Percentiles rank a stretch among this genome's conserved stretches.
These are phyloP conservation scores for Suillus cothurnatus DNA, from an alignment of 768 basidiomycete genomes.

Conservation along the genomic window DNA sequence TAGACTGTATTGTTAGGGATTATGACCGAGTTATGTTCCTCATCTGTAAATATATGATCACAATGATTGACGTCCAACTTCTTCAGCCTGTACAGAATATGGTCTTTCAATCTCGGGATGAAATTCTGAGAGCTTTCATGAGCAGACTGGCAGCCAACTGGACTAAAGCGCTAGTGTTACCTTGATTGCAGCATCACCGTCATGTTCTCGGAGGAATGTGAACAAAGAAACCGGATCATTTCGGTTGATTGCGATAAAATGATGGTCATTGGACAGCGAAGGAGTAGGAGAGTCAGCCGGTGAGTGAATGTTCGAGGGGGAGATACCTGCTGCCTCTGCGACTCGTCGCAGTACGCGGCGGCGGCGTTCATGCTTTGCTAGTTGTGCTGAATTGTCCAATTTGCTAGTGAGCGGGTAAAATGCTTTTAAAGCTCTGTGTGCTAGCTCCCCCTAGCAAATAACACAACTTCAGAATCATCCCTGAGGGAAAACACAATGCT, in stretches of 20 bases:
- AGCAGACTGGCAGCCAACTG: too few species aligned
- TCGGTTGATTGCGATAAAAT: constrained; percentile 17
- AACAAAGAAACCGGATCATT: background rate
- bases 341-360: too few species aligned
- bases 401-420: constrained; percentile 27
- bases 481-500: too few species aligned
- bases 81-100: too few species aligned
- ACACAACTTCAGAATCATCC: background rate
- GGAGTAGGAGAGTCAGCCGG: background rate
- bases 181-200: constrained; percentile 30
- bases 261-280: constrained; percentile 7
- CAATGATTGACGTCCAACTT: too few species aligned
- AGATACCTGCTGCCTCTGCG: background rate
- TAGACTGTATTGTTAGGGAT: constrained; percentile 23
- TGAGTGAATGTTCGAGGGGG: background rate
- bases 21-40: too few species aligned
- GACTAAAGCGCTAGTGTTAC: background rate
- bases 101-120: too few species aligned
- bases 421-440: constrained; percentile 38
- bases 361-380: background rate
- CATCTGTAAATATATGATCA: too few species aligned
- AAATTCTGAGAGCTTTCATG: too few species aligned
- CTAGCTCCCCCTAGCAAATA: constrained; percentile 36
- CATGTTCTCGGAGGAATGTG: constrained; percentile 6
- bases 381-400: background rate